phyloP scores from a whole-genome alignment of 2,329 filamentous ascomycete genomes.

The Botrytis medusae region DNA sequence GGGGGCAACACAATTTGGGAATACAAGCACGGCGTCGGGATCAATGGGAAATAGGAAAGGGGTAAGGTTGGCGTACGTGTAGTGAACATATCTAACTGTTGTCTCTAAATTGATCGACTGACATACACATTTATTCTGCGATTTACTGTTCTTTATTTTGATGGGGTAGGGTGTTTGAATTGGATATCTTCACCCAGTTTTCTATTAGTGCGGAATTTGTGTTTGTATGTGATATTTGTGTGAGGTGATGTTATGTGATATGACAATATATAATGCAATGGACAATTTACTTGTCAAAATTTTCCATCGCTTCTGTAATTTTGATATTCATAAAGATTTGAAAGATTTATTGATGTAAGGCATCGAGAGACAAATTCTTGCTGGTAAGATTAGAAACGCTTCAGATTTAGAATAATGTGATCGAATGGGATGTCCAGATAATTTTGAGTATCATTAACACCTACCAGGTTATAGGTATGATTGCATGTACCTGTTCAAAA shows the following conservation, averaged over 20 bases:
- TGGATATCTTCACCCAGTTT: background rate
- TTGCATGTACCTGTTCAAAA: background rate
- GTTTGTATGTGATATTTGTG: background rate
- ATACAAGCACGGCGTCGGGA: constrained; percentile 9
- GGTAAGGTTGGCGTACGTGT: background rate
- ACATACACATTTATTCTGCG: background rate
- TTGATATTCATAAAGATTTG: background rate
- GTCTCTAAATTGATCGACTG: constrained; percentile 15
- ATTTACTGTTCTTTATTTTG: background rate
- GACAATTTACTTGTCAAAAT: background rate
- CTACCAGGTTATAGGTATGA: no score
- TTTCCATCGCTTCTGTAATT: background rate
- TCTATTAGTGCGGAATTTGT: background rate
- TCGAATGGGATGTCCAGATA: no score
- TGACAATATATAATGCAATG: background rate
- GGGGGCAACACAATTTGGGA: background rate
- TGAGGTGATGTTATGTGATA: background rate
- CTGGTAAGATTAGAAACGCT: no score
- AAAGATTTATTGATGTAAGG: no score
- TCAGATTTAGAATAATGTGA: no score
- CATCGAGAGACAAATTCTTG: no score
- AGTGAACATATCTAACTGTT: background rate
- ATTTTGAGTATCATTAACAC: no score
- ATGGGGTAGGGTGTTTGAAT: background rate
- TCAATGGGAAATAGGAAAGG: background rate